Base-by-base conservation (phyloP, 116 monocot genomes). In the Trichopus zeylanicus region DNA sequence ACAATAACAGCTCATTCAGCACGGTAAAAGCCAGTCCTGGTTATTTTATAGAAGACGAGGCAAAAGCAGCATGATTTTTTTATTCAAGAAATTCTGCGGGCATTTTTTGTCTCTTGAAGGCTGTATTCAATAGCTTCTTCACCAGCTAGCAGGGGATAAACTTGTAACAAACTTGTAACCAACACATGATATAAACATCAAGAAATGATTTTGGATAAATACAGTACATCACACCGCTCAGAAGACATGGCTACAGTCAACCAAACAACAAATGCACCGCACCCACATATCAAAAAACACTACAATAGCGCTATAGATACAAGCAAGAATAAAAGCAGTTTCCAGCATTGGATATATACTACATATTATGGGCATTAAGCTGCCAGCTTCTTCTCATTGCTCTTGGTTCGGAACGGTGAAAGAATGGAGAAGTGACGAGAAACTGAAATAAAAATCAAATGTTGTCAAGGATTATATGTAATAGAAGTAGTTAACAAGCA, bases 401-500 rank as follows among this genome's bases (percentile, higher is more conserved):
- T 57, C 73, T 75, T 87, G 55, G 67, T 68, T 29, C 91, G 80
- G 74, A 92, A 92, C 8, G 91, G 83, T 12, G 87, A 75, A 39
- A 92, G 78, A 18, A 91, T 75, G 47, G 91, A 91, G 73, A 92
- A 92, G 7, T 75, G 63, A 21, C 87, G 86, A 34, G 81, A 80
- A 65, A 38, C 91, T 92, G 84, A 30, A 66, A 58, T 9, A 22
- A 27, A 51, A 66, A 70, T 9, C 15, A 42, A 28, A 18, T 20
- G 10, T 29, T 32, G 19, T 7, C 13, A 34, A 15, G 0, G 5
- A 25, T 30, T 9, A 18, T 12, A 24, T 21, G 19, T 27, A 24
- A 34, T 31, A 30, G 7, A 57, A 3, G 13, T 20, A 19, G 3
- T 27, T 28, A 7, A 26, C 7, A 30, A 10, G 15, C 19, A 39